Evolutionary conservation across 106 monocot genomes (phyloP).

Genomic region (Dioscorea dumetorum): DNA sequence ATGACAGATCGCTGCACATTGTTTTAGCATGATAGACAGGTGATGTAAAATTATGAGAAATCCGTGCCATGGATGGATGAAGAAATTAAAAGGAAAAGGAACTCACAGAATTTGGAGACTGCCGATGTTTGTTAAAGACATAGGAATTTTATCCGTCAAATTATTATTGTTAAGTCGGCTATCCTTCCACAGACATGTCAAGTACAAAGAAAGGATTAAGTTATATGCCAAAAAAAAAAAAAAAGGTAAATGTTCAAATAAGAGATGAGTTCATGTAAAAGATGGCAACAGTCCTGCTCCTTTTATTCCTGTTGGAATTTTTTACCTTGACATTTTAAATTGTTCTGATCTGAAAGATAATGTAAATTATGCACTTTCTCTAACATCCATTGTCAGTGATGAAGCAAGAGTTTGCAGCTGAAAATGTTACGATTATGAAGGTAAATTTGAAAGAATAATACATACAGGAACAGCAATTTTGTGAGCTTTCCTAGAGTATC

Average conservation of each 20-base stretch:
- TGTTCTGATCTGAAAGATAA: no score
- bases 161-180: conserved; percentile 75
- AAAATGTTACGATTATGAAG: no score
- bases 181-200: conserved; percentile 37
- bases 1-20: conserved; percentile 73
- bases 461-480: conserved; percentile 51
- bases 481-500: conserved; percentile 41
- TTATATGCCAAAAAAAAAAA: not conserved
- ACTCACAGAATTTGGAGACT: conserved; percentile 89
- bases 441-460: not conserved
- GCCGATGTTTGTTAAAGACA: conserved; percentile 51
- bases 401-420: no score
- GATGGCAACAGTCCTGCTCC: no score
- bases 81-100: not conserved
- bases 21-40: not conserved
- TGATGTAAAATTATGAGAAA: not conserved
- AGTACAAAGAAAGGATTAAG: conserved; percentile 3
- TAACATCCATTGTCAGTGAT: no score
- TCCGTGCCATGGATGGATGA: no score
- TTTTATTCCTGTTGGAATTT: no score
- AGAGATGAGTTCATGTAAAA: no score
- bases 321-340: no score
- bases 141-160: conserved; percentile 58
- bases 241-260: no score
- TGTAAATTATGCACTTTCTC: no score